Base-by-base conservation (phyloP, 805 yeast species). In the Metschnikowia cubensis region DNA sequence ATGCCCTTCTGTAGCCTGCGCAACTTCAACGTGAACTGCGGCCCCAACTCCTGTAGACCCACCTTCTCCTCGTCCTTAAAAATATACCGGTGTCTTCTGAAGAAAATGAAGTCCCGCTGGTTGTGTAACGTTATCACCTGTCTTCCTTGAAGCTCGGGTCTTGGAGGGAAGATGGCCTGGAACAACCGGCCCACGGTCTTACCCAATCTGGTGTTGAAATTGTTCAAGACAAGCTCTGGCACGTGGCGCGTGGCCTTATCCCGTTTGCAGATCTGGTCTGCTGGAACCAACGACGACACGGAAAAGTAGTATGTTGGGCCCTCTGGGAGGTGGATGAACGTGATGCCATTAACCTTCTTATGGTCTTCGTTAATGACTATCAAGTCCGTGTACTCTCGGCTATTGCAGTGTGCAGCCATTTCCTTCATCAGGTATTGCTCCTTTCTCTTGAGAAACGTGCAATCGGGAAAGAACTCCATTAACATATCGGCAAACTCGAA, bases 291-390 rank as follows among this genome's bases (percentile, higher is more conserved):
- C 3, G 96, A 89, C 6, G 89, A 75, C 3, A 94, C 73, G 29
- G 94, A 85, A 62, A 94, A 94, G 70, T 92, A 91, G 65, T 89
- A 89, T 0, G 97, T 87, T 35, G 99, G 99, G 0, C 99, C 99
- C 42, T 80, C 87, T 7, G 99, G 99, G 51, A 94, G 76, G 71
- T 94, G 97, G 50, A 94, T 85, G 62, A 94, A 87, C 0, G 98
- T 89, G 50, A 94, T 70, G 1, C 99, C 99, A 47, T 87, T 91
- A 35, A 94, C 95, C 55, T 78, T 79, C 68, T 92, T 94, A 69
- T 91, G 91, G 70, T 89, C 97, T 69, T 94, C 99, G 66, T 94
- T 94, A 52, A 94, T 82, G 44, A 94, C 90, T 31, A 94, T 73
- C 60, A 94, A 72, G 63, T 91, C 96, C 0, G 97, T 91, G 70